Base-by-base conservation (phyloP, 2,329 filamentous ascomycete genomes). In the Mycosphaerella sp. region DNA sequence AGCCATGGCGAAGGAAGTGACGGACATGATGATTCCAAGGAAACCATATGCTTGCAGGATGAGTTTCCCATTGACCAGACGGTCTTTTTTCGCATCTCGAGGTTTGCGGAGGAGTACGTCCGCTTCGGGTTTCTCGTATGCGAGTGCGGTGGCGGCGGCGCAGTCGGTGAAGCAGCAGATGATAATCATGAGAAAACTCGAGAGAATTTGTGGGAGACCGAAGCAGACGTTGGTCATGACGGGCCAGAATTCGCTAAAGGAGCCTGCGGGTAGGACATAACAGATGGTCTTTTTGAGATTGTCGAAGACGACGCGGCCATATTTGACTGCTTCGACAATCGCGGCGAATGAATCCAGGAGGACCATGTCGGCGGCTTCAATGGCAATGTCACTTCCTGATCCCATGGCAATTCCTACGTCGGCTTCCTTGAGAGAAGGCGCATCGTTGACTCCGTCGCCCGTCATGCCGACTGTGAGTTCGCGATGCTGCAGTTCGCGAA, bases 201-300 rank as follows among this genome's bases (percentile, higher is more conserved):
- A 85, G 11, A 89, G 74, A 45, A 87, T 83, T 66, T 89, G 86
- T 0, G 86, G 86, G 2, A 89, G 74, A 17, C 86, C 86, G 57
- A 89, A 86, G 1, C 82, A 67, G 17, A 89, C 82, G 54, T 84
- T 87, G 1, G 83, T 86, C 69, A 89, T 79, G 42, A 90, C 82
- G 0, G 86, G 86, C 85, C 83, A 80, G 69, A 90, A 85, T 66
- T 90, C 86, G 49, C 80, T 81, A 67, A 87, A 89, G n/a, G 76
- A 81, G 2, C 86, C 86, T 0, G 86, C 86, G 0, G 86, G 85
- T 0, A 89, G 75, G 2, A 89, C 74, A 64, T 89, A 89, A n/a
- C 82, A 80, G 57, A 88, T 81, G 0, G 81, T 85, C 76, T 91
- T 90, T 68, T 87, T 86, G 48, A 90, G 72, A 62, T 90, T 90